phyloP scores from a whole-genome alignment of 345 rosid species.

The Pistacia vera region DNA sequence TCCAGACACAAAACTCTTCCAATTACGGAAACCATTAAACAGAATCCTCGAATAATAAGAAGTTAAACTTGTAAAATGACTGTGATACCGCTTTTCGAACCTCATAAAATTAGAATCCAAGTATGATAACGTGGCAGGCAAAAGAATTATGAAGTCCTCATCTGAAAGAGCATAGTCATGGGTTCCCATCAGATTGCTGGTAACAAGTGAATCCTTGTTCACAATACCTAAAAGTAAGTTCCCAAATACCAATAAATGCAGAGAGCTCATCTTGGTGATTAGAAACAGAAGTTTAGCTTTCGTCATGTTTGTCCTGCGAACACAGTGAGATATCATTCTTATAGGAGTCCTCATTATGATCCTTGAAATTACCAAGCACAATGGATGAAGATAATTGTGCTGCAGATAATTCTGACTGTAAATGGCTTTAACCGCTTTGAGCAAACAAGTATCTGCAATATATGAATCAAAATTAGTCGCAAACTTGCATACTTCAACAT shows the following conservation, averaged over 20 bases:
- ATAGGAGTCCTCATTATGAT: constrained; percentile 57
- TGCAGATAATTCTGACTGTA: constrained; percentile 39
- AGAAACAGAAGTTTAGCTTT: constrained; percentile 67
- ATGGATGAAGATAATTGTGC: constrained; percentile 51
- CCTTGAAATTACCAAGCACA: constrained; percentile 53
- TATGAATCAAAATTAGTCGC: constrained; percentile 47
- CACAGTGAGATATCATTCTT: constrained; percentile 63
- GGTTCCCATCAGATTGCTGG: constrained; percentile 18
- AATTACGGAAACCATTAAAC: constrained; percentile 51
- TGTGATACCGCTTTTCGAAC: constrained; percentile 43
- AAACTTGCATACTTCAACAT: constrained; percentile 52
- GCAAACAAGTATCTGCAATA: constrained; percentile 64
- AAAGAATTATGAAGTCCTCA: constrained; percentile 63
- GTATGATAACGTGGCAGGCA: constrained; percentile 71
- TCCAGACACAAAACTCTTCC: constrained; percentile 66
- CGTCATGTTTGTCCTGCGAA: constrained; percentile 41
- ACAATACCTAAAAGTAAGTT: constrained; percentile 40
- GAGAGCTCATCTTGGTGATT: constrained; percentile 72
- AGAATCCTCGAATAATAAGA: constrained; percentile 60
- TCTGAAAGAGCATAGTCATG: constrained; percentile 43
- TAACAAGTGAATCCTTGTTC: constrained; percentile 21
- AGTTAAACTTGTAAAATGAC: constrained; percentile 44
- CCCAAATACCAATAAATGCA: constrained; percentile 74
- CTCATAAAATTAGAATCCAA: constrained; percentile 43
- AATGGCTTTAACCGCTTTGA: constrained; percentile 53